A percentile compares a stretch with the other conserved stretches of the same genome.
phyloP scores from a whole-genome alignment of 2,329 filamentous ascomycete genomes.

The Apiospora hydei region DNA sequence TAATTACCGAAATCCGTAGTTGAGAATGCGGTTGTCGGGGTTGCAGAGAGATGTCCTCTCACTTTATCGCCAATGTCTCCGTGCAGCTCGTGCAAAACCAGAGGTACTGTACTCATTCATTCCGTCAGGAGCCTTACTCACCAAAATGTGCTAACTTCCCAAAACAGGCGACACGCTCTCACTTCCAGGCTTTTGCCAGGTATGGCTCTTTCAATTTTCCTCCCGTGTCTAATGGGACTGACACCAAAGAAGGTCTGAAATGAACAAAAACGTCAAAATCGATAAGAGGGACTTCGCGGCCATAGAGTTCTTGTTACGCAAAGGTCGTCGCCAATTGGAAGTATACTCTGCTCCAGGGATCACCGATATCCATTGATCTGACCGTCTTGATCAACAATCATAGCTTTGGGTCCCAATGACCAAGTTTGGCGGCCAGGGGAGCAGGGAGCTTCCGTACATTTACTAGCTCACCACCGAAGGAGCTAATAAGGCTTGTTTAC shows the following conservation, averaged over 20 bases:
- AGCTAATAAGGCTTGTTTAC: not conserved
- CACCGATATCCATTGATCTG: conserved; percentile 68
- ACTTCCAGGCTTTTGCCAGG: conserved; percentile 72
- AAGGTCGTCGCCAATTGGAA: conserved; percentile 82
- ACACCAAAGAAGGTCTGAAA: conserved; percentile 67
- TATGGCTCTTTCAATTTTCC: conserved; percentile 45
- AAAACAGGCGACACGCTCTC: conserved; percentile 59
- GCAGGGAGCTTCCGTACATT: not conserved
- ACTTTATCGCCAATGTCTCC: conserved; percentile 86
- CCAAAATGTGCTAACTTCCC: conserved; percentile 24
- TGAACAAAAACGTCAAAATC: conserved; percentile 71
- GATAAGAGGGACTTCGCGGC: conserved; percentile 87
- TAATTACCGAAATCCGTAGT: not conserved
- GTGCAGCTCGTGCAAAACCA: conserved; percentile 83
- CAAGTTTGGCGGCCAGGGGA: not conserved
- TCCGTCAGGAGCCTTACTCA: conserved; percentile 25
- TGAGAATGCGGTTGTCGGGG: conserved; percentile 71
- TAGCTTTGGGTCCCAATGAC: not conserved
- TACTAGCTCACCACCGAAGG: not conserved
- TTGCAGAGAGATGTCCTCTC: conserved; percentile 88
- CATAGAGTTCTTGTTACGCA: conserved; percentile 85
- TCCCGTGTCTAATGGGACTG: not conserved
- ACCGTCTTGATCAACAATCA: not conserved
- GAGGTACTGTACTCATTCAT: conserved; percentile 55
- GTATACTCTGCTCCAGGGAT: conserved; percentile 82